phyloP scores from a whole-genome alignment of 208 protist species.

The Crithidia mellificae region DNA sequence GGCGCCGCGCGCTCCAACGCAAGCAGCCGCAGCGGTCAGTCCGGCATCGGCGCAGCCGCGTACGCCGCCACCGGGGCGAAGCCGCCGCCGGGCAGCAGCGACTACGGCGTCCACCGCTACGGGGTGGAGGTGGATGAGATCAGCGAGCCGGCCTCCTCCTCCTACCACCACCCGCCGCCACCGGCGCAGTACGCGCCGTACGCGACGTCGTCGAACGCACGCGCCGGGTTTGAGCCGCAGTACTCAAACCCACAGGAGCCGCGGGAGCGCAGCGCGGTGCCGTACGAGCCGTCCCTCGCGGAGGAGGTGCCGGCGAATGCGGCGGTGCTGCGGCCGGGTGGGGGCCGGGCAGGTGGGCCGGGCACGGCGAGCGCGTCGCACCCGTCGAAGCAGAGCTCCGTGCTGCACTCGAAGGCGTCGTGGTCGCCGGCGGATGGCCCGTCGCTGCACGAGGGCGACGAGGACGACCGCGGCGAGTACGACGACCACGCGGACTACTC shows the following conservation, averaged over 20 bases:
- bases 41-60: background rate
- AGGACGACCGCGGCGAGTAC: background rate
- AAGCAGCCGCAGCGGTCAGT: slow-evolving; percentile 6
- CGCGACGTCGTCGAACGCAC: background rate
- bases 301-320: slow-evolving; percentile 18
- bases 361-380: slow-evolving; percentile 5
- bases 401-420: slow-evolving; percentile 9
- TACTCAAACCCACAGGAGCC: slow-evolving; percentile 20
- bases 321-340: slow-evolving; percentile 11
- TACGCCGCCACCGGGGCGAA: background rate
- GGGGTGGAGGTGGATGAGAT: slow-evolving; percentile 11
- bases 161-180: background rate
- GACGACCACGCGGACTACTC: background rate
- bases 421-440: slow-evolving; percentile 20
- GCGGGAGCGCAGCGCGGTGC: slow-evolving; percentile 13
- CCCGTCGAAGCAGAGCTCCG: slow-evolving; percentile 12
- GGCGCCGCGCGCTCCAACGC: no score
- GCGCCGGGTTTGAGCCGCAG: background rate
- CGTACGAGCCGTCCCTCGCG: slow-evolving; percentile 17
- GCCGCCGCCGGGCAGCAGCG: slow-evolving; percentile 12
- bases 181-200: no score
- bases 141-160: slow-evolving; percentile 1
- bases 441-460: slow-evolving; percentile 2
- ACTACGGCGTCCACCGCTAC: slow-evolving; percentile 13
- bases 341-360: background rate